Evolutionary conservation across 164 flowering plant genomes (phyloP), one percentile per base, ranked within the genome.

Genomic region (Paratinospora sagittata): DNA sequence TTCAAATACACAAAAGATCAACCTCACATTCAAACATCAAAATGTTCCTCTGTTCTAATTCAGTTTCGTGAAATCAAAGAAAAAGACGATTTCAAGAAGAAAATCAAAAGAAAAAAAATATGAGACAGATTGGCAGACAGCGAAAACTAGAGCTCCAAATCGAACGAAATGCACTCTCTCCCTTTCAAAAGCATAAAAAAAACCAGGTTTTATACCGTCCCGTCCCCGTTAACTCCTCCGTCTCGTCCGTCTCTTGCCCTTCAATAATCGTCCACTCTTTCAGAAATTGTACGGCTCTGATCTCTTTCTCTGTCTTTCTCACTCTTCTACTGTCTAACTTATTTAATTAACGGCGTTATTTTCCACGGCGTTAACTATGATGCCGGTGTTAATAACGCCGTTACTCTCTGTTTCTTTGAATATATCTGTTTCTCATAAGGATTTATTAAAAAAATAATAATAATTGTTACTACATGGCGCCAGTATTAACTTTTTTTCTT

Each of bases 81-180:
- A 72, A 30, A 19, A 13, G 21, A 57, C 0, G 45, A 12, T 11
- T 27, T n/a, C 68, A 64, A 30, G 34, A 4, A 4, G 76, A 71
- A 71, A 43, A 17, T 43, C 62, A 71, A 71, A 30, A 2, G 4
- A 67, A 30, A 41, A n/a, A n/a, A n/a, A n/a, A n/a, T n/a, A 21
- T 65, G 24, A 49, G 67, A 66, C 17, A 67, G 37, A 78, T 69
- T 68, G 75, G 74, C 58, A 64, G 58, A 70, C 27, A 43, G 39
- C 1, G 70, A 76, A 60, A 71, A 65, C 27, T 37, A 39, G 62
- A 72, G 73, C 63, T 72, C 47, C 13, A 67, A 58, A 70, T 57
- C 43, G n/a, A 74, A 75, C 81, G 81, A 79, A 83, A 79, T 75
- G 72, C 73, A 47, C 76, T 81, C 80, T 72, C 78, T 58, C 65